Conservation (phyloP, 352 stramenopile genomes). For the Globisporangium okanoganense region DNA sequence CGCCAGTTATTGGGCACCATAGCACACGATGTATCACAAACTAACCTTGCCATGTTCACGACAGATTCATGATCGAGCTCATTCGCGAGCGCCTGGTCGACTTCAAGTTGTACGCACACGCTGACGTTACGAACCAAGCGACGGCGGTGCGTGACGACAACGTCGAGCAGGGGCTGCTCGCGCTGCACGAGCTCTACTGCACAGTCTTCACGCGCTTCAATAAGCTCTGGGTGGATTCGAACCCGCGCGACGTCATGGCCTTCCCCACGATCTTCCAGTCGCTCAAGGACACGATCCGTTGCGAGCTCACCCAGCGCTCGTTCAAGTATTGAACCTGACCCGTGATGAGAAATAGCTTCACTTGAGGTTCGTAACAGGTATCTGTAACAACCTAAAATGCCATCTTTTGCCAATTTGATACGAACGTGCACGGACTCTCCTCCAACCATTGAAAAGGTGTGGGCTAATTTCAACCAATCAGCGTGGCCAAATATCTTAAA, state of each 20-base stretch:
- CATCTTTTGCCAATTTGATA: not conserved
- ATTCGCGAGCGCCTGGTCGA: conserved; percentile 76
- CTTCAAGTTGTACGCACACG: conserved; percentile 57
- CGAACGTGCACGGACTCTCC: conserved; percentile 7
- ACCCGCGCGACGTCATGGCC: conserved; percentile 82
- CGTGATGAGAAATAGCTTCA: conserved; percentile 27
- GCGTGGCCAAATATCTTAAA: not conserved
- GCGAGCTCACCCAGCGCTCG: conserved; percentile 48
- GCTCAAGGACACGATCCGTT: conserved; percentile 66
- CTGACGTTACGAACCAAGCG: not conserved
- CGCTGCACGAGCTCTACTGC: conserved; percentile 76
- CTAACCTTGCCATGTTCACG: not conserved
- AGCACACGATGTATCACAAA: not conserved
- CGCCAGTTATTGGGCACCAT: not conserved
- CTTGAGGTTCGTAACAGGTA: conserved; percentile 1
- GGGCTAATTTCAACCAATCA: not conserved
- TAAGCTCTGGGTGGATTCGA: conserved; percentile 76
- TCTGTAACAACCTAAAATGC: not conserved
- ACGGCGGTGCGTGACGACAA: conserved; percentile 24
- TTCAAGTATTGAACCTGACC: conserved; percentile 52
- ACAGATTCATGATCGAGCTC: conserved; percentile 72
- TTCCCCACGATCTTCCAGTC: conserved; percentile 82
- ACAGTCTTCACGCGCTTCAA: conserved; percentile 83
- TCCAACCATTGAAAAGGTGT: conserved; percentile 18
- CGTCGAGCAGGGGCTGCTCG: conserved; percentile 31